Evolutionary conservation across 75 land plant genomes (phyloP), one percentile per base, ranked within the genome.

Genomic region (Ceratopteris richardii): DNA sequence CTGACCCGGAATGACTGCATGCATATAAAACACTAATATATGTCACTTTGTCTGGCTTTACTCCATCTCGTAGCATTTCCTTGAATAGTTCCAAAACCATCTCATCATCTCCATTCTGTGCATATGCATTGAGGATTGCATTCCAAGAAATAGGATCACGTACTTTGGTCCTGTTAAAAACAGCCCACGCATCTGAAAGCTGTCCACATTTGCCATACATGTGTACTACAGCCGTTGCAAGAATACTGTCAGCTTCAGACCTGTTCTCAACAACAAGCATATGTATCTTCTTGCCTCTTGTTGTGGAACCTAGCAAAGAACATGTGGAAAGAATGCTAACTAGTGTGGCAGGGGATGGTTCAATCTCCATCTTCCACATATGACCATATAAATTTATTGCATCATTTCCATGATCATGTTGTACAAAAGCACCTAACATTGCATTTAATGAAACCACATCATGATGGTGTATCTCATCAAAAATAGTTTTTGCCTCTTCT

Each of bases 1-100:
- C 77, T 12, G 77, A 60, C 36, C 92, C 92, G 0, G 80, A 62
- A 54, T 87, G 92, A 59, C 92, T 81, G 58, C 92, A 84, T 30
- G 82, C 80, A 51, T 67, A 74, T 0, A 87, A 69, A 14, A 83
- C 31, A 55, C 77, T 66, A 63, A 87, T 57, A 61, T 73, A 83
- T 14, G 91, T 80, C 2, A 87, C 19, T 21, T 21, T 19, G 39
- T 56, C 44, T 29, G 60, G 59, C 31, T 55, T 42, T 37, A 63
- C 17, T 9, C 27, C 37, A 14, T 39, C 44, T 2, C 31, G 39
- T 14, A 19, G 42, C 66, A 63, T 63, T 41, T 54, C n/a, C 21
- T 33, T 33, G 33, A 63, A 63, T 23, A 63, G n/a, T 17, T 36
- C 23, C 31, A 52, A 31, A 33, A 37, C 58, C 61, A 17, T 31